Evolutionary conservation across 2,329 filamentous ascomycete genomes (phyloP), one percentile per base, ranked within the genome.

Genomic region (Cladosporium austrohemisphaericum): DNA sequence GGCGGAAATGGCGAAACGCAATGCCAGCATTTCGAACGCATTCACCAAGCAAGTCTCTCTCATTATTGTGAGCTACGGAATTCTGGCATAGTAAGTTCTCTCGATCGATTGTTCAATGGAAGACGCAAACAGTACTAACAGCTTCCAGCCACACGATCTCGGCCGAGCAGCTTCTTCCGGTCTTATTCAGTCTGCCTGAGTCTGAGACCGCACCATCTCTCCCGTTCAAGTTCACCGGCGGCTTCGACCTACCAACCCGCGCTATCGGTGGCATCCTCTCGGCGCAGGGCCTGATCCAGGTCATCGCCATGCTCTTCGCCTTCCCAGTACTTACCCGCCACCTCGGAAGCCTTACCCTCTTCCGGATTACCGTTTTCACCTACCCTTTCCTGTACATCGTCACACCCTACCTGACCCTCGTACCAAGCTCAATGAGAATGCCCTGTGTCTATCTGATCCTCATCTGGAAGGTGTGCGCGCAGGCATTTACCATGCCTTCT

Each of bases 391-490:
- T 96, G 14, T 97, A 98, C 72, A 69, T 97, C 52, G 73, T 85
- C 44, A 89, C 91, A 2, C 92, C 93, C 0, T 98, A 97, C 69
- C 77, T 96, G 13, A 85, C 93, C 1, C 78, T 97, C 5, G 78
- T 96, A 1, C 92, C 93, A 1, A 75, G 83, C 13, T 71, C 71
- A 23, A 68, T 89, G 32, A 84, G 86, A 53, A 86, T 87, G 71
- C 71, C 82, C 2, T 88, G 86, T 19, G 82, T 95, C 43, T 92
- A 90, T 63, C 60, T 83, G 6, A 76, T 92, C 19, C 78, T 97
- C 9, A 78, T 95, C 57, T 89, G 87, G 84, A 97, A 96, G 70
- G 95, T 94, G 65, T 94, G 89, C 0, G 90, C 93, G 60, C 84
- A 92, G 59, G 91, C 89, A 37, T 84, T 96, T 69, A 85, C 91